Evolutionary conservation across 1,284 basidiomycete species (phyloP).

Genomic region (Ustilago bromivora): DNA sequence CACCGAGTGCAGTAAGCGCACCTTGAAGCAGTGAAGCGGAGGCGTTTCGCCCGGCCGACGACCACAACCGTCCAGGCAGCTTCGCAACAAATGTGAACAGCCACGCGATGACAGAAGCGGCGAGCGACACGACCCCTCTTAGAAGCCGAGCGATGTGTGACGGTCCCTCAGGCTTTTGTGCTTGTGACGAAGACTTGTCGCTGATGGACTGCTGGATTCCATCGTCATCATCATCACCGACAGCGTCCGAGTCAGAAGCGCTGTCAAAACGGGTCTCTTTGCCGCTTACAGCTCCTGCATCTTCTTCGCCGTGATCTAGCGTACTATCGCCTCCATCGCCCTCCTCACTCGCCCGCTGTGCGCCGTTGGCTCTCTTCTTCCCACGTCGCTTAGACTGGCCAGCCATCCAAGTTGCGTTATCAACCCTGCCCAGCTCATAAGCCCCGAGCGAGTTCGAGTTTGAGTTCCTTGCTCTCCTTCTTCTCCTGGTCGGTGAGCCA

Average conservation of each 20-base stretch:
- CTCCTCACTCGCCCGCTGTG: not conserved
- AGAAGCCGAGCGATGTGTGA: not conserved
- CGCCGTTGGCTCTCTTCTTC: conserved; percentile 19
- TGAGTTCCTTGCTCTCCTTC: conserved; percentile 19
- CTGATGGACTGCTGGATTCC: not conserved
- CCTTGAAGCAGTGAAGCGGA: not conserved
- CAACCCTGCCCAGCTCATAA: conserved; percentile 13
- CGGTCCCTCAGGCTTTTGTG: not conserved
- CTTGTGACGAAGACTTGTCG: conserved; percentile 5
- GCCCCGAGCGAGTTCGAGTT: conserved; percentile 27
- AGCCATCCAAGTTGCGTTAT: conserved; percentile 34
- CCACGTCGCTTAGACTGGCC: conserved; percentile 11
- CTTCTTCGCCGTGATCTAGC: conserved; percentile 15
- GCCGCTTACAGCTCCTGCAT: conserved; percentile 37
- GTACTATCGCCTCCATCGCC: conserved; percentile 22
- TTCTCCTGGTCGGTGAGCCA: conserved; percentile 15
- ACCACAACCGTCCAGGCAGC: conserved; percentile 3
- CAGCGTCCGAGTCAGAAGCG: conserved; percentile 20
- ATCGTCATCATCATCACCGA: not conserved
- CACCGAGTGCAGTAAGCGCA: not conserved
- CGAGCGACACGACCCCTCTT: not conserved
- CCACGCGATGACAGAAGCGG: not conserved
- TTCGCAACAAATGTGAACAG: conserved; percentile 1
- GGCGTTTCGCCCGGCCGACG: not conserved
- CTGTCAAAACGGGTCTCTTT: conserved; percentile 48